phyloP scores from a whole-genome alignment of 2,329 filamentous ascomycete species.

The Didymella pomorum region DNA sequence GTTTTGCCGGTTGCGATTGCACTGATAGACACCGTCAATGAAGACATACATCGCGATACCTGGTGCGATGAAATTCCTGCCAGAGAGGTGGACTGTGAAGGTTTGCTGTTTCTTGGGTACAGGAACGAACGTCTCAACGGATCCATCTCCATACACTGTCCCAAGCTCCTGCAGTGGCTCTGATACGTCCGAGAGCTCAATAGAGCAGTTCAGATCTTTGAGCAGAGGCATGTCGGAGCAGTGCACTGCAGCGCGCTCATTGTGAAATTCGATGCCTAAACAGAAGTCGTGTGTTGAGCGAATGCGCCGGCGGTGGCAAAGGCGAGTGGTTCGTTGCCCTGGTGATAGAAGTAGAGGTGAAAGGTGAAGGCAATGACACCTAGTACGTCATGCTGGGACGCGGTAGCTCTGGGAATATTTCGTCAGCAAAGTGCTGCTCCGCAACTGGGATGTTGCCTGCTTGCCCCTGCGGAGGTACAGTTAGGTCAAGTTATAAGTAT shows the following conservation, averaged over 20 bases:
- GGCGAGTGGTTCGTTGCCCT: neutral
- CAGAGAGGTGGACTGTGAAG: slow-evolving; percentile 61
- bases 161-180: slow-evolving; percentile 58
- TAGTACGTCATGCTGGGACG: no score
- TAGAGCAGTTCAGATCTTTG: slow-evolving; percentile 61
- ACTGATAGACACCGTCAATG: slow-evolving; percentile 66
- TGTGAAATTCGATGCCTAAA: neutral
- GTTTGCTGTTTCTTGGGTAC: slow-evolving; percentile 55
- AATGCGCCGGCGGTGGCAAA: neutral
- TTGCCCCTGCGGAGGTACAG: neutral
- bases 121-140: slow-evolving; percentile 61
- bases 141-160: slow-evolving; percentile 60
- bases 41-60: slow-evolving; percentile 64
- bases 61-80: slow-evolving; percentile 60
- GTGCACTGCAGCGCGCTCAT: neutral
- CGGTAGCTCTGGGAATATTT: neutral
- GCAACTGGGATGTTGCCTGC: neutral
- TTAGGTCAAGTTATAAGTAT: neutral
- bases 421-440: neutral
- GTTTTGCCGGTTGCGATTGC: slow-evolving; percentile 61
- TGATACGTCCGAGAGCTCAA: slow-evolving; percentile 58
- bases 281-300: neutral
- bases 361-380: slow-evolving; percentile 8
- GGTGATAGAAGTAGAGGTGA: neutral
- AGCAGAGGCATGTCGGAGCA: slow-evolving; percentile 60